Percentiles rank a stretch among this genome's conserved stretches.
These are phyloP conservation scores for Lasiodiplodia theobromae DNA, from an alignment of 2,329 filamentous ascomycete species.

Conservation along the genomic window DNA sequence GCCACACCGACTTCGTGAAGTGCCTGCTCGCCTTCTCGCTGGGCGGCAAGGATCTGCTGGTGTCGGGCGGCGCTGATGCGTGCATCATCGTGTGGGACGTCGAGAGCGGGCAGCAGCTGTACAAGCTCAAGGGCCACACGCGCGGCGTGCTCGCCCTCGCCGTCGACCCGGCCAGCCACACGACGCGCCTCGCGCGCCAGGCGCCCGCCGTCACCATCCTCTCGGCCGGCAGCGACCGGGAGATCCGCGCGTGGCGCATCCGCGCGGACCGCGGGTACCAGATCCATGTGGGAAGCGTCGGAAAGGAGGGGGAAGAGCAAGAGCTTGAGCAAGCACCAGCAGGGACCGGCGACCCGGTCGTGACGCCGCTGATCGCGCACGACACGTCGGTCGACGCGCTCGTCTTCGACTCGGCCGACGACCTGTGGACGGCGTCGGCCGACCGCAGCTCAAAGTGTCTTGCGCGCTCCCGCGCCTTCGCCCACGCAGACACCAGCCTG, in stretches of 20 bases:
- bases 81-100: conserved; percentile 78
- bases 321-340: conserved; percentile 35
- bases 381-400: conserved; percentile 90
- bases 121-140: conserved; percentile 78
- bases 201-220: conserved; percentile 63
- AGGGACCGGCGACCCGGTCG: conserved; percentile 41
- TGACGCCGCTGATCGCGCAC: conserved; percentile 74
- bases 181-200: conserved; percentile 29
- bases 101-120: conserved; percentile 69
- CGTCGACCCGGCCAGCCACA: conserved; percentile 70
- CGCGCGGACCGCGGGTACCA: conserved; percentile 53
- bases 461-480: conserved; percentile 69
- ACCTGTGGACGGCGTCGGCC: conserved; percentile 92
- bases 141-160: conserved; percentile 82
- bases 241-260: conserved; percentile 79
- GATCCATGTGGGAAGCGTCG: conserved; percentile 12
- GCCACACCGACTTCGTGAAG: conserved; percentile 93
- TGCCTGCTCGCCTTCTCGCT: conserved; percentile 70
- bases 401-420: conserved; percentile 73
- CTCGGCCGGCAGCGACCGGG: conserved; percentile 70
- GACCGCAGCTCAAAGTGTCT: conserved; percentile 89
- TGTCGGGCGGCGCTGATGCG: conserved; percentile 57
- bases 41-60: conserved; percentile 62
- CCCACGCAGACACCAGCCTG: conserved; percentile 72
- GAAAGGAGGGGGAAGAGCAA: conserved; percentile 37